Evolutionary conservation across 164 flowering plant genomes (phyloP), one percentile per base, ranked within the genome.

Genomic region (Annona squamosa): DNA sequence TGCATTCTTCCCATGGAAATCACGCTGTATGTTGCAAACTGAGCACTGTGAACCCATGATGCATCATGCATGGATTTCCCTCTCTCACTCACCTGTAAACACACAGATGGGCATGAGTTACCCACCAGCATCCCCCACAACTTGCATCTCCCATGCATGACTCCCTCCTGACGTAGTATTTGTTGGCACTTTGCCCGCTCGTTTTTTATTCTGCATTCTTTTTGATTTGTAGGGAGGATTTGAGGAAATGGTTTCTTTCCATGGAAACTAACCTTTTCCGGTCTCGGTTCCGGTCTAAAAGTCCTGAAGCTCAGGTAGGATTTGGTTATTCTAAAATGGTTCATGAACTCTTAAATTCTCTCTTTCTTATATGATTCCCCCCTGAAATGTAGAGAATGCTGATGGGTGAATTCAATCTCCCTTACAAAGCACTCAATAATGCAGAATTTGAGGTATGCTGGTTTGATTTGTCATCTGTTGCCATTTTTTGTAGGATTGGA

Each of bases 231-330:
- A 93, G 97, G 76, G 99, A 95, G 81, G 98, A 95, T 17, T 64
- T 95, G 75, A 88, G 98, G 56, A 93, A 87, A 78, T 91, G 98
- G 97, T 93, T 93, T 84, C 94, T 95, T 74, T 80, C 88, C 6
- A 88, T 79, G 87, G 99, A 95, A 79, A 86, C 96, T 17, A 71
- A 87, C 6, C 87, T 95, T 19, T 95, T 91, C 72, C 89, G 97
- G 13, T 81, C 86, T 72, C 88, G 97, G 13, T 95, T 93, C 76
- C 82, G 77, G 47, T 67, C 4, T 61, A 75, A 78, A 82, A 75
- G 66, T 69, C 19, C 71, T 76, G 98, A 90, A 46, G 82, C 82
- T 64, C 94, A 90, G 91, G 99, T 93, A 78, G 19, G 52, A 42
- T 61, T 72, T 65, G 17, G 41, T 79, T n/a, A 26, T 48, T 4